A percentile compares a stretch with the other conserved stretches of the same genome.
These are phyloP conservation scores for Nidularia pulvinata DNA, from an alignment of 768 basidiomycete genomes.

Conservation along the genomic window DNA sequence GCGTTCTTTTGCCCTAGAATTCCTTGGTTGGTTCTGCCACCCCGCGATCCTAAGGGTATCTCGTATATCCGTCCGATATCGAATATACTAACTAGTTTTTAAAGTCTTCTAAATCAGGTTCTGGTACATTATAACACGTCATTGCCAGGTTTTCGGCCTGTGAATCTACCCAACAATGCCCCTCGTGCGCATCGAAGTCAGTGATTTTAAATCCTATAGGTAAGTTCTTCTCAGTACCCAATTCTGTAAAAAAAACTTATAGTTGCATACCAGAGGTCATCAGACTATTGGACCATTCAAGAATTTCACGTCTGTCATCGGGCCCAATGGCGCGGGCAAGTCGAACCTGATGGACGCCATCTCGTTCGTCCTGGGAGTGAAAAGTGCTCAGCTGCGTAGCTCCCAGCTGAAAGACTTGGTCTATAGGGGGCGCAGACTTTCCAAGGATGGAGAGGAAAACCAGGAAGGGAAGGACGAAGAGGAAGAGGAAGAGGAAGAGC, in stretches of 20 bases:
- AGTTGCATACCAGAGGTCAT: constrained; percentile 50
- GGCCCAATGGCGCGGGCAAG: constrained; percentile 98
- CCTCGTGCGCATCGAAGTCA: constrained; percentile 83
- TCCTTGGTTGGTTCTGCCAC: too few species aligned
- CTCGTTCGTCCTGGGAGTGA: constrained; percentile 97
- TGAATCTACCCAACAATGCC: constrained; percentile 49
- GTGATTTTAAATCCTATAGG: constrained; percentile 98
- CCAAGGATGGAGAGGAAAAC: constrained; percentile 42
- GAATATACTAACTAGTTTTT: too few species aligned
- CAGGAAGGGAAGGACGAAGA: constrained; percentile 48
- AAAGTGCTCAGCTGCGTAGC: constrained; percentile 90
- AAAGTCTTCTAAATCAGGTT: too few species aligned
- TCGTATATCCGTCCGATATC: too few species aligned
- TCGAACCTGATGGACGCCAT: constrained; percentile 99
- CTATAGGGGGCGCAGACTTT: constrained; percentile 83
- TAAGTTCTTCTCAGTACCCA: constrained; percentile 15
- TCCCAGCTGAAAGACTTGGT: constrained; percentile 95
- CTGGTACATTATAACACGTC: too few species aligned
- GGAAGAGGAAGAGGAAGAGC: constrained; percentile 50
- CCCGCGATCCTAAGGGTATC: too few species aligned
- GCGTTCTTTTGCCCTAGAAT: too few species aligned
- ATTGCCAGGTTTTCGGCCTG: neutral
- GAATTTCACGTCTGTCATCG: constrained; percentile 95
- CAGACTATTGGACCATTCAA: constrained; percentile 90
- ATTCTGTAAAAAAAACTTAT: neutral